Conservation (phyloP, 441 rosid species). For the Adansonia grandidieri region DNA sequence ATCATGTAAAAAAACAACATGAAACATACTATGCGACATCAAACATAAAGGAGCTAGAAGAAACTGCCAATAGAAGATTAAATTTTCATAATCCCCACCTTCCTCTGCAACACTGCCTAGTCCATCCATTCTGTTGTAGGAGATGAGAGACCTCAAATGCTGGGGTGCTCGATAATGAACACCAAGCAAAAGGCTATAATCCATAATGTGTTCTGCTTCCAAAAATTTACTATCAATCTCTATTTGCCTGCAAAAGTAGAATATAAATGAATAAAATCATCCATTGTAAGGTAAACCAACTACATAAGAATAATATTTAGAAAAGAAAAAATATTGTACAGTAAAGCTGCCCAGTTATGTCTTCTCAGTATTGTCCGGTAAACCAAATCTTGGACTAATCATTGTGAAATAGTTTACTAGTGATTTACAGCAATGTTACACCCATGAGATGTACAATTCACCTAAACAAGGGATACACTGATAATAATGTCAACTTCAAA, state of each 20-base stretch:
- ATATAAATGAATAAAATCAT: neutral
- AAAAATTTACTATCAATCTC: constrained; percentile 86
- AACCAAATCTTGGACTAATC: constrained; percentile 14
- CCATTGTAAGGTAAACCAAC: constrained; percentile 10
- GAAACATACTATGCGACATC: neutral
- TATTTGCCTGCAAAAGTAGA: constrained; percentile 67
- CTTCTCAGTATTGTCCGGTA: constrained; percentile 7
- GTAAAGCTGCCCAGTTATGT: constrained; percentile 9
- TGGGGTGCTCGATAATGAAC: constrained; percentile 99
- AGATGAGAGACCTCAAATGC: constrained; percentile 61
- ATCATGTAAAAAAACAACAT: neutral
- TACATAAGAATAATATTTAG: constrained; percentile 2
- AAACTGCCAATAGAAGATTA: constrained; percentile 6
- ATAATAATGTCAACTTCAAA: constrained; percentile 22
- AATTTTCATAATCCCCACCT: constrained; percentile 45
- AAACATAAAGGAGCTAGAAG: constrained; percentile 3
- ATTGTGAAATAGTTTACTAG: neutral
- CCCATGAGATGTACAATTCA: neutral
- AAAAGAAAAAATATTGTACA: constrained; percentile 15
- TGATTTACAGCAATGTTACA: neutral
- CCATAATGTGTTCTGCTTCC: constrained; percentile 90
- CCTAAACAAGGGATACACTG: neutral
- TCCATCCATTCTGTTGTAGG: constrained; percentile 58
- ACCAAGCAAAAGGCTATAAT: constrained; percentile 96
- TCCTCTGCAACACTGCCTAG: constrained; percentile 90